Conservation (phyloP, 805 yeast species). For the Cyberlindnera saturnus region DNA sequence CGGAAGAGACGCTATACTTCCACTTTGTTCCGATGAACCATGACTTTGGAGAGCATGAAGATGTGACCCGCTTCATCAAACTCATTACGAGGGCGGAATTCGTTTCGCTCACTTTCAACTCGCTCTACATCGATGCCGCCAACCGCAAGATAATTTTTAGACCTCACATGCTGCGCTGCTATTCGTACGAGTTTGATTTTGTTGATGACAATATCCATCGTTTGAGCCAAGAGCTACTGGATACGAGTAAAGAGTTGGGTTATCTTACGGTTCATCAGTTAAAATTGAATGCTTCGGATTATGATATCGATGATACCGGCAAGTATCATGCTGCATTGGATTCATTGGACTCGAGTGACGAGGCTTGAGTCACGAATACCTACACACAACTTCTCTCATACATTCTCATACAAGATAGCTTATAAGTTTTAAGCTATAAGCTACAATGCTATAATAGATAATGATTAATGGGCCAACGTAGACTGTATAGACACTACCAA, state of each 20-base stretch:
- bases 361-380: not conserved
- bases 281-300: slow-evolving; percentile 28
- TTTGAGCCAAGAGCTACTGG: slow-evolving; percentile 11
- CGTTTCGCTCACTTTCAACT: slow-evolving; percentile 20
- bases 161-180: slow-evolving; percentile 20
- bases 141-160: slow-evolving; percentile 19
- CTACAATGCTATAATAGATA: no score
- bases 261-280: slow-evolving; percentile 26
- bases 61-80: slow-evolving; percentile 13
- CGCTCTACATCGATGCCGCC: slow-evolving; percentile 12
- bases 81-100: slow-evolving; percentile 21
- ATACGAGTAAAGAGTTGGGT: slow-evolving; percentile 7
- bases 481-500: not conserved
- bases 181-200: slow-evolving; percentile 20
- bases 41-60: not conserved
- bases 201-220: slow-evolving; percentile 5
- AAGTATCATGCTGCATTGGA: slow-evolving; percentile 12
- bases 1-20: slow-evolving; percentile 18
- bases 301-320: slow-evolving; percentile 24
- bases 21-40: slow-evolving; percentile 10
- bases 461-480: not conserved
- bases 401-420: no score
- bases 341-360: not conserved
- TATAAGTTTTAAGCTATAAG: no score
- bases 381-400: not conserved